Conservation (phyloP, 371 early-diverging fungal genomes). For the Chytridium lagenaria region DNA sequence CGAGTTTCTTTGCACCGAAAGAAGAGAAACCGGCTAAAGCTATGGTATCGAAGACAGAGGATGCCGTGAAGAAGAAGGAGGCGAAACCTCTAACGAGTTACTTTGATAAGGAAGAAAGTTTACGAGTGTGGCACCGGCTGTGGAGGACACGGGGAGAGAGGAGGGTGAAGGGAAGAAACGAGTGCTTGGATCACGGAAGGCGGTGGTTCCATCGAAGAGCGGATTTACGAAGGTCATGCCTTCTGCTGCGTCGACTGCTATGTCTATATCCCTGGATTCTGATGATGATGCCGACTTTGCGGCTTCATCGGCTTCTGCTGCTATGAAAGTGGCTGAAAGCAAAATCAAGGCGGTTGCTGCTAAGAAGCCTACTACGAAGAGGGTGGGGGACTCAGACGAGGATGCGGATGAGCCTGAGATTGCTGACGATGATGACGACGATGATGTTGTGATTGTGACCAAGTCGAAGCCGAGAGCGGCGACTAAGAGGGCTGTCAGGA, state of each 20-base stretch:
- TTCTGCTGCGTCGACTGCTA: not conserved
- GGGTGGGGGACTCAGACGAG: not conserved
- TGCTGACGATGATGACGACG: no score
- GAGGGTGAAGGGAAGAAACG: not conserved
- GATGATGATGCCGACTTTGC: not conserved
- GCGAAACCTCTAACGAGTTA: not conserved
- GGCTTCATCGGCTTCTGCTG: not conserved
- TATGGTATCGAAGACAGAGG: no score
- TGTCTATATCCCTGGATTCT: not conserved
- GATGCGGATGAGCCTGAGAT: conserved; percentile 1
- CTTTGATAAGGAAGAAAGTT: not conserved
- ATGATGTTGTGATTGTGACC: no score
- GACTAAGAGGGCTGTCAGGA: no score
- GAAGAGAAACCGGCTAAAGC: not conserved
- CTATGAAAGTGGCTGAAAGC: not conserved
- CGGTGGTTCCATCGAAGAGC: not conserved
- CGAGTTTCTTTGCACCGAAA: no score
- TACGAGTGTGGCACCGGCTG: not conserved
- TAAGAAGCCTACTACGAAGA: not conserved
- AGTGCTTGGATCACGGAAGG: not conserved
- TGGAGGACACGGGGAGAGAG: no score
- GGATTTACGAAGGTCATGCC: not conserved
- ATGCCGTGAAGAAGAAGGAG: no score
- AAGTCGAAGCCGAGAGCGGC: no score
- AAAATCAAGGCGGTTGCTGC: not conserved